Conservation (phyloP, 139 green algal genomes). For the Diplosphaera chodatii region DNA sequence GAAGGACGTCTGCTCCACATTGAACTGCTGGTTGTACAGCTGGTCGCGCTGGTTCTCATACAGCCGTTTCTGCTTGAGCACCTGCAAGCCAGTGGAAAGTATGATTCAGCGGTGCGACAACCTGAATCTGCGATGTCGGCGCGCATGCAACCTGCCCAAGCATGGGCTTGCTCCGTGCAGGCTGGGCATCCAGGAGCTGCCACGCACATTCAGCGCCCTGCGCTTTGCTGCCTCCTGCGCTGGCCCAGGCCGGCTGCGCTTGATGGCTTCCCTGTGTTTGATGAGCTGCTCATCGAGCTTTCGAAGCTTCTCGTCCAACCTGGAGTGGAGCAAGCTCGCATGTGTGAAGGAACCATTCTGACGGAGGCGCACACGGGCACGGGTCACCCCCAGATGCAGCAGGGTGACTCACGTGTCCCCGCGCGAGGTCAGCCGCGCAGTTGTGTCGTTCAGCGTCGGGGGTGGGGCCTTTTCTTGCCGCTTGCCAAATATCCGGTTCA, state of each 20-base stretch:
- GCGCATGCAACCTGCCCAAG: no score
- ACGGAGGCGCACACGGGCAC: no score
- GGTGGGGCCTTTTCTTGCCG: conserved; percentile 65
- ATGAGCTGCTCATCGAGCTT: conserved; percentile 90
- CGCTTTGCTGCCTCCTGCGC: conserved; percentile 88
- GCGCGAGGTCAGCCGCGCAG: conserved; percentile 32
- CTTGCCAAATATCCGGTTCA: conserved; percentile 88
- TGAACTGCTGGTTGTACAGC: conserved; percentile 94
- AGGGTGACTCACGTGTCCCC: conserved; percentile 46
- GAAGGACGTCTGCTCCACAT: conserved; percentile 85
- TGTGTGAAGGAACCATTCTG: neutral
- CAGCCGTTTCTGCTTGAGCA: conserved; percentile 94
- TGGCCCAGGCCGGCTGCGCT: conserved; percentile 71
- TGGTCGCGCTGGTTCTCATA: conserved; percentile 92
- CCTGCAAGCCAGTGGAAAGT: conserved; percentile 24
- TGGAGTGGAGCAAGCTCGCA: conserved; percentile 24
- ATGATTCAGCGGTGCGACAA: no score
- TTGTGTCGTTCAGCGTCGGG: conserved; percentile 75
- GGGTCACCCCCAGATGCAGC: neutral
- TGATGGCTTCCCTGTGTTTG: conserved; percentile 82
- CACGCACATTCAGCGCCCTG: conserved; percentile 62
- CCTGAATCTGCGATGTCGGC: no score
- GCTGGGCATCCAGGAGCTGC: neutral
- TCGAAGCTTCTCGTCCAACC: conserved; percentile 89
- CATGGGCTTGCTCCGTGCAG: no score